phyloP scores from a whole-genome alignment of 495 filamentous ascomycete genomes.

The Penicillium angulare region DNA sequence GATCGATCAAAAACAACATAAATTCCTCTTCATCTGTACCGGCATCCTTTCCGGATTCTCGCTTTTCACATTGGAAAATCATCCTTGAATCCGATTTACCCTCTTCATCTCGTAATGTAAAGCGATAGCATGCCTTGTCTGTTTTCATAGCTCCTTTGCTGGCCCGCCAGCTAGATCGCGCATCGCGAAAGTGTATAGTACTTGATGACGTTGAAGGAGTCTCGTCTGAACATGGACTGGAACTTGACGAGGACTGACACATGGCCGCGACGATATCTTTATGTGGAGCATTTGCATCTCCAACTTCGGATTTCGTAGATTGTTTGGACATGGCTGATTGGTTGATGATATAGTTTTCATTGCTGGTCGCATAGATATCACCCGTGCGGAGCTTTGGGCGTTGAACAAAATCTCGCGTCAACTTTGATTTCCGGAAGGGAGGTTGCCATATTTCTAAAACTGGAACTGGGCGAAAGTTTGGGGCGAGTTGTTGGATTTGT shows the following conservation, averaged over 20 bases:
- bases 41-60: background rate
- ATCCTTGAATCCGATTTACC: constrained; percentile 8
- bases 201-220: constrained; percentile 1
- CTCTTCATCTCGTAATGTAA: constrained; percentile 12
- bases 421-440: constrained; percentile 27
- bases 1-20: constrained; percentile 25
- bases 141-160: constrained; percentile 5
- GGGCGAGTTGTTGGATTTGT: constrained; percentile 40
- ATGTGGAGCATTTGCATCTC: background rate
- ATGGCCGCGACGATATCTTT: constrained; percentile 24
- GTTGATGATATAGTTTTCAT: constrained; percentile 23
- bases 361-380: constrained; percentile 36
- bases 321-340: background rate
- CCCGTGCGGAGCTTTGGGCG: constrained; percentile 25
- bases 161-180: constrained; percentile 20
- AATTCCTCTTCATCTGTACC: constrained; percentile 15
- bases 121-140: constrained; percentile 18
- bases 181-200: constrained; percentile 20
- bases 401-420: constrained; percentile 17
- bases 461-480: constrained; percentile 27
- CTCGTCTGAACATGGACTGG: background rate
- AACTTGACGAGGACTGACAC: constrained; percentile 5
- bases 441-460: constrained; percentile 41
- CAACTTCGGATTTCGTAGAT: constrained; percentile 10
- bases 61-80: constrained; percentile 28